Conservation (phyloP, 2,329 filamentous ascomycete species). For the Pseudogymnoascus sp. region DNA sequence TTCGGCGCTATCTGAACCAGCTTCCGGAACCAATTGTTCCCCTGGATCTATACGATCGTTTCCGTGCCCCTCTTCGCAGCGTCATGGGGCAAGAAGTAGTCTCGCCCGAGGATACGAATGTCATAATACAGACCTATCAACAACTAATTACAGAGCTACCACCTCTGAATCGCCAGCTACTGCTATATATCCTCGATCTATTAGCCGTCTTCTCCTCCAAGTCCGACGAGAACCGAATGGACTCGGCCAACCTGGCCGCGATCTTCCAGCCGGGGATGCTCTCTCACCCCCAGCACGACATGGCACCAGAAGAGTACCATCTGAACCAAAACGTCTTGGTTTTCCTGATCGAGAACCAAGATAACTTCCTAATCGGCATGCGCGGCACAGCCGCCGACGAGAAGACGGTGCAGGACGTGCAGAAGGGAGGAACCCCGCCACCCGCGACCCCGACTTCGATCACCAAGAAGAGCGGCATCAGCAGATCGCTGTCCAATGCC, state of each 20-base stretch:
- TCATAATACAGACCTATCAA: slow-evolving; percentile 78
- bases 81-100: slow-evolving; percentile 63
- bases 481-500: slow-evolving; percentile 74
- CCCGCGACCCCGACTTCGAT: slow-evolving; percentile 42
- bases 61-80: slow-evolving; percentile 69
- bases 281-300: slow-evolving; percentile 88
- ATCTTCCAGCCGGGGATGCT: slow-evolving; percentile 97
- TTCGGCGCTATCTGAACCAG: slow-evolving; percentile 91
- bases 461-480: slow-evolving; percentile 49
- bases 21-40: slow-evolving; percentile 95
- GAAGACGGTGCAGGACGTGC: slow-evolving; percentile 52
- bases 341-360: slow-evolving; percentile 96
- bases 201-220: slow-evolving; percentile 96
- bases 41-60: slow-evolving; percentile 83
- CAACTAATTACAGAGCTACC: slow-evolving; percentile 86
- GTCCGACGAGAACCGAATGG: slow-evolving; percentile 95
- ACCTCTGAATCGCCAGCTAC: slow-evolving; percentile 82
- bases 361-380: slow-evolving; percentile 98
- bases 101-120: slow-evolving; percentile 59
- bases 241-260: slow-evolving; percentile 82
- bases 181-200: slow-evolving; percentile 92
- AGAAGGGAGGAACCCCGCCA: slow-evolving; percentile 58
- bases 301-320: slow-evolving; percentile 89
- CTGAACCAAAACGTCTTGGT: slow-evolving; percentile 95
- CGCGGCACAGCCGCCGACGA: slow-evolving; percentile 97